Evolutionary conservation across 164 flowering plant species (phyloP).

Genomic region (Tinospora cordifolia): DNA sequence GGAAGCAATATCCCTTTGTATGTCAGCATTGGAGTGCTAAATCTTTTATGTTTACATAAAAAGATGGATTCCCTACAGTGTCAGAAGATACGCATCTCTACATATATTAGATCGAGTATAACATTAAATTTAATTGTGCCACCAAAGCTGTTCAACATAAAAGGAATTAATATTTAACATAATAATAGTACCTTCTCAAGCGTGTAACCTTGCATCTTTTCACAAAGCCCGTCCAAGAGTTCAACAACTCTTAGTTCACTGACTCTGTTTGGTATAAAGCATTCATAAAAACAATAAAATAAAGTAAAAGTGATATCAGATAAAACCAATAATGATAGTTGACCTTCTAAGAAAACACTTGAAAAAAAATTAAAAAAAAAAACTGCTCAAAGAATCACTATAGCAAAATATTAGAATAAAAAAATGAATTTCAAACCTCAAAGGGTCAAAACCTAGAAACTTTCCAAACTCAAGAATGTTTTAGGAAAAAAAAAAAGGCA

Average conservation of each 20-base stretch:
- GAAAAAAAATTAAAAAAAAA: not conserved
- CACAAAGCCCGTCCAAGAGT: conserved; percentile 90
- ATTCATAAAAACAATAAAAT: not conserved
- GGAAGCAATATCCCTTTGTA: not conserved
- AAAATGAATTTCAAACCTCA: not conserved
- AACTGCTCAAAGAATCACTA: too few species aligned
- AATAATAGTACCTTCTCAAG: conserved; percentile 55
- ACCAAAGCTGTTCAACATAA: not conserved
- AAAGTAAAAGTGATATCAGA: not conserved
- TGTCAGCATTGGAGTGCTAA: not conserved
- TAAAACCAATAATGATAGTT: not conserved
- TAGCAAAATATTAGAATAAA: too few species aligned
- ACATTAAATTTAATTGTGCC: not conserved
- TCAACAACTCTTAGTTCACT: conserved; percentile 92
- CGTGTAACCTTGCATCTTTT: conserved; percentile 93
- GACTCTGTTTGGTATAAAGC: conserved; percentile 38
- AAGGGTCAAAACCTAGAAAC: not conserved
- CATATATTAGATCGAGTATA: not conserved
- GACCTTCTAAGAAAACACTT: not conserved
- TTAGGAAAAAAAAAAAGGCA: not conserved
- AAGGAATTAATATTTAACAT: not conserved
- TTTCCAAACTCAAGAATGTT: not conserved
- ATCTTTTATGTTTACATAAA: not conserved
- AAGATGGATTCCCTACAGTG: not conserved
- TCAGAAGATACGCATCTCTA: not conserved